phyloP scores from a whole-genome alignment of 331 rosid genomes.

The Quercus lobata region DNA sequence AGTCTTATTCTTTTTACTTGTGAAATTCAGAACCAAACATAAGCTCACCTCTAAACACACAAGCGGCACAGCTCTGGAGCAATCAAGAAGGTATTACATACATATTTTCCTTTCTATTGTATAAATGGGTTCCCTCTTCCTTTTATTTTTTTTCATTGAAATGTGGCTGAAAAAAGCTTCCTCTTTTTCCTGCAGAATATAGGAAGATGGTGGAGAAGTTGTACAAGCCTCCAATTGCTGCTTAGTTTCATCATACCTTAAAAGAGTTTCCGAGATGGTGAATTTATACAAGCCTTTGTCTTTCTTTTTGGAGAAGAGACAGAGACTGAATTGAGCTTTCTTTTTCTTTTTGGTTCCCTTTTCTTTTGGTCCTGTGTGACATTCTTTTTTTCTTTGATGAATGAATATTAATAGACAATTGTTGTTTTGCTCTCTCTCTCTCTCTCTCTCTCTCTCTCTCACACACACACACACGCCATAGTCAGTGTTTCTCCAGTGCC shows the following conservation, averaged over 20 bases:
- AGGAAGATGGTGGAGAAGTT: slow-evolving; percentile 96
- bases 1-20: not conserved
- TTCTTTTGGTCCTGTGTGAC: not conserved
- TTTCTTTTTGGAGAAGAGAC: slow-evolving; percentile 15
- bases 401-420: not conserved
- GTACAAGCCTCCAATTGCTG: slow-evolving; percentile 59
- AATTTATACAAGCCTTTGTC: not conserved
- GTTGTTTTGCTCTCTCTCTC: not conserved
- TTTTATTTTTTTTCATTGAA: not conserved
- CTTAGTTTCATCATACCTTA: slow-evolving; percentile 16
- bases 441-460: not conserved
- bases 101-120: not conserved
- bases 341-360: not conserved
- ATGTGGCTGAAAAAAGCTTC: slow-evolving; percentile 3
- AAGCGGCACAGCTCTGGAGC: slow-evolving; percentile 94
- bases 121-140: not conserved
- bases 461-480: too few relatives aligned
- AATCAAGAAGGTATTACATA: slow-evolving; percentile 73
- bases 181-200: slow-evolving; percentile 54
- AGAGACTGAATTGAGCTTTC: not conserved
- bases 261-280: not conserved
- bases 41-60: slow-evolving; percentile 86
- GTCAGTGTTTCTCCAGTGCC: too few relatives aligned
- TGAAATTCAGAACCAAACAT: slow-evolving; percentile 72
- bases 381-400: not conserved